Evolutionary conservation across 257 asterid genomes (phyloP).

Genomic region (Primulina eburnea): DNA sequence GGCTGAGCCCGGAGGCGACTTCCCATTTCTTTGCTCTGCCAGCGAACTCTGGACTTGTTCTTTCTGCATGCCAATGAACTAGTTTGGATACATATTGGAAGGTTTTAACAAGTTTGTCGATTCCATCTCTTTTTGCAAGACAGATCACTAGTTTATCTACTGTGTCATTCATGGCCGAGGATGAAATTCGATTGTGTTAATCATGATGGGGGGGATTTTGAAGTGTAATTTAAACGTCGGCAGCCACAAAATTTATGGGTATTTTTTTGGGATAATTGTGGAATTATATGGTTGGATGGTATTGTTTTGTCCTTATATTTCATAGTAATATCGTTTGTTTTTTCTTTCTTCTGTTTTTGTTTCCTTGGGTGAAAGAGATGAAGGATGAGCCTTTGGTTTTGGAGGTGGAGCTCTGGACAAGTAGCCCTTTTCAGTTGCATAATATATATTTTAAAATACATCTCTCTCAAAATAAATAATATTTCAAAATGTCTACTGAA

Average conservation of each 20-base stretch:
- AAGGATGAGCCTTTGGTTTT: too few species aligned
- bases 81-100: conserved; percentile 86
- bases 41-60: conserved; percentile 51
- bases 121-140: conserved; percentile 89
- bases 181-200: background rate
- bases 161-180: conserved; percentile 54
- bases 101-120: conserved; percentile 88
- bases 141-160: conserved; percentile 82
- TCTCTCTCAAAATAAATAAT: too few species aligned
- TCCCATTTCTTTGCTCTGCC: conserved; percentile 80
- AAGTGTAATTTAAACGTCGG: too few species aligned
- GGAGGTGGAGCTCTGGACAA: background rate
- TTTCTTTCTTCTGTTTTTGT: background rate
- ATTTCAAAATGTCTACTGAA: too few species aligned
- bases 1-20: conserved; percentile 82
- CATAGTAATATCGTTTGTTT: too few species aligned
- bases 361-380: background rate
- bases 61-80: conserved; percentile 62
- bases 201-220: conserved; percentile 7
- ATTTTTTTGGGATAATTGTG: background rate
- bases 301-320: conserved; percentile 19
- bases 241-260: conserved; percentile 3
- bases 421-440: background rate
- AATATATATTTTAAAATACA: too few species aligned
- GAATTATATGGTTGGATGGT: conserved; percentile 39